Evolutionary conservation across 2,329 filamentous ascomycete species (phyloP).

Genomic region (Colletotrichum liriopes): DNA sequence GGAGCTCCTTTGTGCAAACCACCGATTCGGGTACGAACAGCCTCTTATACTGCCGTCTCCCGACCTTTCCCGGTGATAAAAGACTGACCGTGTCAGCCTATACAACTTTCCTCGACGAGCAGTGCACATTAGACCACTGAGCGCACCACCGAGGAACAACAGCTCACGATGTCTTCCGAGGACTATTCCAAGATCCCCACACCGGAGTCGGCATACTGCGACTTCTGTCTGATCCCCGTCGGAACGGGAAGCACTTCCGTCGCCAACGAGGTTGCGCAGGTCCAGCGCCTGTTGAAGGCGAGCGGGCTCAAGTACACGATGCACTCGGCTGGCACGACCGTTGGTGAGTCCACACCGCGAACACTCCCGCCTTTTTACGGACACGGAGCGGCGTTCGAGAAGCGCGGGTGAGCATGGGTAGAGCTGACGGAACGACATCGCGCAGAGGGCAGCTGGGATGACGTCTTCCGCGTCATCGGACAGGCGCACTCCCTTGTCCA

Average conservation of each 20-base stretch:
- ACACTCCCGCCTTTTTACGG: no score
- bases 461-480: slow-evolving; percentile 88
- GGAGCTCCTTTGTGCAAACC: background rate
- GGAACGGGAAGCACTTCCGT: slow-evolving; percentile 85
- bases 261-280: slow-evolving; percentile 87
- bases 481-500: slow-evolving; percentile 87
- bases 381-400: background rate
- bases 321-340: slow-evolving; percentile 94
- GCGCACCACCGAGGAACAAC: background rate
- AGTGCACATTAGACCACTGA: background rate
- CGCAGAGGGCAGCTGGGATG: slow-evolving; percentile 92
- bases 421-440: slow-evolving; percentile 78
- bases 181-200: slow-evolving; percentile 71
- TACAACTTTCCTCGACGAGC: background rate
- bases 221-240: slow-evolving; percentile 93
- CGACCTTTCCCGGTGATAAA: background rate
- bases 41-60: background rate
- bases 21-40: background rate
- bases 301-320: slow-evolving; percentile 88
- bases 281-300: slow-evolving; percentile 86
- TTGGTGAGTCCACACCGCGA: slow-evolving; percentile 72
- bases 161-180: slow-evolving; percentile 47
- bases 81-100: background rate
- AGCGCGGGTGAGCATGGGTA: background rate
- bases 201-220: slow-evolving; percentile 83